Base-by-base conservation (phyloP, 78 protist genomes). In the Cyanophora paradoxa region DNA sequence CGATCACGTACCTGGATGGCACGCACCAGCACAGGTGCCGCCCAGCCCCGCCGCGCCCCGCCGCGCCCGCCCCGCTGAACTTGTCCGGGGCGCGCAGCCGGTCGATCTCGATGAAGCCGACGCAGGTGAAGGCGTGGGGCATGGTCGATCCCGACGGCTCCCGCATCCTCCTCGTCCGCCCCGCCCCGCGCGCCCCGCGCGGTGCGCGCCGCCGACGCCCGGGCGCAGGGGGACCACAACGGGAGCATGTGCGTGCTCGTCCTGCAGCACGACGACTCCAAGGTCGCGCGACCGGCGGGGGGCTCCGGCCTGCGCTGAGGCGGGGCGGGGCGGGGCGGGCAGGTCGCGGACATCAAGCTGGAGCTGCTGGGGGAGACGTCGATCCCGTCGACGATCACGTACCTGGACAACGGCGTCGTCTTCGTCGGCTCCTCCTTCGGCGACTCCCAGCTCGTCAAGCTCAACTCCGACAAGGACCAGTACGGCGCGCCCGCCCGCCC, bases 391-490 rank as follows among this genome's bases (percentile, higher is more conserved):
- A 41, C 76, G 8, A 34, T 89, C 24, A 17, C 77, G 34, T 87
- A 88, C 72, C 63, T 92, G 10, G 92, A 87, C 73, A 58, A 44
- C 20, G 90, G 91, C n/a, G 86, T 85, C 14, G 90, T 89, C 31
- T 92, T 66, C 59, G 52, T 85, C 30, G 96, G 96, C 48, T 76
- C 86, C 0, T 11, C 36, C 20, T 63, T 41, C 26, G 93, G 93
- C 17, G 96, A 92, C 68, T 74, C 91, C 2, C 92, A 89, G 76
- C 48, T 89, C 37, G 41, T 91, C 64, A 37, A 39, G 28, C 76
- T 91, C 19, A 31, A 31, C 36, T 36, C 78, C 3, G 81, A 83
- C 50, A 79, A 71, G 42, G 67, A 68, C 68, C 52, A 44, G 19
- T 61, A 61, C 2, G 84, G 74, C n/a, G 0, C 58, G 58, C n/a